phyloP scores from a whole-genome alignment of 2,329 filamentous ascomycete genomes.

The Xylariaceae sp. region DNA sequence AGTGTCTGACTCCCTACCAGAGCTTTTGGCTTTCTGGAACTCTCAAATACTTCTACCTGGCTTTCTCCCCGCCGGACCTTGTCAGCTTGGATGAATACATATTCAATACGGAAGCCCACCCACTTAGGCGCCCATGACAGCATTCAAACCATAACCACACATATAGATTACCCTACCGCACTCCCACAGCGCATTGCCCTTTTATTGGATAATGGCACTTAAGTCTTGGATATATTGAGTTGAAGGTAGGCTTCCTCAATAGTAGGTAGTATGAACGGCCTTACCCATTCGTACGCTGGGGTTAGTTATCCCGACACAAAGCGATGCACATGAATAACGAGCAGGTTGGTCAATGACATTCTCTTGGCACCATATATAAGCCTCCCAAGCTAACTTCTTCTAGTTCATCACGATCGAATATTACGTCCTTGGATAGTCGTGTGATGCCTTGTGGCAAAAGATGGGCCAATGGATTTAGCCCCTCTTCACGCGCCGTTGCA shows the following conservation, averaged over 20 bases:
- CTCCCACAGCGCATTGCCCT: not conserved
- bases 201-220: not conserved
- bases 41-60: conserved; percentile 43
- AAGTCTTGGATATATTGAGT: not conserved
- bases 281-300: not conserved
- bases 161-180: not conserved
- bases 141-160: not conserved
- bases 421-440: not conserved
- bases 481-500: not conserved
- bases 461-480: not conserved
- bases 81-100: conserved; percentile 60
- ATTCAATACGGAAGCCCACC: conserved; percentile 40
- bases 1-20: conserved; percentile 34
- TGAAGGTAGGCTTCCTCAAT: not conserved
- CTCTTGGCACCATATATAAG: no score
- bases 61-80: conserved; percentile 51
- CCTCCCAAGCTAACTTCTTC: not conserved
- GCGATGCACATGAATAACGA: not conserved
- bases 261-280: not conserved
- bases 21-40: conserved; percentile 63
- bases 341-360: not conserved
- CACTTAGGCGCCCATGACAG: conserved; percentile 21
- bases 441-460: not conserved
- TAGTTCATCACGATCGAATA: not conserved
- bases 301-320: not conserved